Percentiles rank a stretch among this genome's conserved stretches.
Conservation (phyloP, 2,329 filamentous ascomycete species). For the Alternaria ventricosa region DNA sequence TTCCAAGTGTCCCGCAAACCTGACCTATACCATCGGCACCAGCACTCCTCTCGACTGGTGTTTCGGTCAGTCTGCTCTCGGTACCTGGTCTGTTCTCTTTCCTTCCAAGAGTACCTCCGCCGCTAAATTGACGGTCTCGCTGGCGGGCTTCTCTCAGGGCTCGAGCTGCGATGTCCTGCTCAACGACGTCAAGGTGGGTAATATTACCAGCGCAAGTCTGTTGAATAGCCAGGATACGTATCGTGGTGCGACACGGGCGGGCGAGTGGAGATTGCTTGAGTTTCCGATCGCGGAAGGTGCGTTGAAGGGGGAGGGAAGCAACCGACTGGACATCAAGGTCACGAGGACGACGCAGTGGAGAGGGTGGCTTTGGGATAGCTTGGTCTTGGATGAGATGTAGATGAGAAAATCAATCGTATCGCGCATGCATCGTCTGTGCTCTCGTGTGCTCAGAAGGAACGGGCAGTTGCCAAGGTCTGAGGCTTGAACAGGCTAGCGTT, state of each 20-base stretch:
- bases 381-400: slow-evolving; percentile 47
- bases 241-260: slow-evolving; percentile 55
- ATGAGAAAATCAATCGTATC: not conserved
- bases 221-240: slow-evolving; percentile 57
- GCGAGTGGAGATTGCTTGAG: slow-evolving; percentile 58
- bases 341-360: slow-evolving; percentile 47
- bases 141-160: slow-evolving; percentile 56
- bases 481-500: not conserved
- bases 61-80: slow-evolving; percentile 54
- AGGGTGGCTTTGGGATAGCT: slow-evolving; percentile 54
- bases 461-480: not conserved
- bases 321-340: slow-evolving; percentile 45
- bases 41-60: slow-evolving; percentile 54
- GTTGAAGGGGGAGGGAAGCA: slow-evolving; percentile 46
- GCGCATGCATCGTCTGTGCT: not conserved
- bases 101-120: slow-evolving; percentile 31
- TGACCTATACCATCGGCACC: slow-evolving; percentile 54
- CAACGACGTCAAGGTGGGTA: slow-evolving; percentile 51
- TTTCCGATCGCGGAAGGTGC: slow-evolving; percentile 40
- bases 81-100: slow-evolving; percentile 46
- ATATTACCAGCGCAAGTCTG: slow-evolving; percentile 48
- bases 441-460: too few species aligned
- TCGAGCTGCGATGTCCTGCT: slow-evolving; percentile 51
- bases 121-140: slow-evolving; percentile 52
- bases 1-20: slow-evolving; percentile 53